A percentile compares a stretch with the other conserved stretches of the same genome.
Conservation (phyloP, 257 asterid species). For the Petunia axillaris region DNA sequence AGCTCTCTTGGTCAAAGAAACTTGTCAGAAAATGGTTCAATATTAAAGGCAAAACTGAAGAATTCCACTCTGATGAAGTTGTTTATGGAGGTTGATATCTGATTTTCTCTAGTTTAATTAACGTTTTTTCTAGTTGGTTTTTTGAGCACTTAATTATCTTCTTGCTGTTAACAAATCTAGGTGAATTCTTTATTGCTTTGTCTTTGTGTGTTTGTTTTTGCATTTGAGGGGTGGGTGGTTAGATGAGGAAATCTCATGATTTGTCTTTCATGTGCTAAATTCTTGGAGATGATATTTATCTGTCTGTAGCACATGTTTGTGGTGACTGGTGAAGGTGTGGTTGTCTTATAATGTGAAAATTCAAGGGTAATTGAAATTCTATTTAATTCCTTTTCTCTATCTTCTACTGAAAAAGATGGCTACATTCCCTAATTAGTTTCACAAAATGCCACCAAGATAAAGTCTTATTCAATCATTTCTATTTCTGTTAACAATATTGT, state of each 20-base stretch:
- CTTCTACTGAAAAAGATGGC: neutral
- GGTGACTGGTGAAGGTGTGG: neutral
- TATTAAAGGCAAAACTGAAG: slow-evolving; percentile 76
- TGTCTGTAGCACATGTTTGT: slow-evolving; percentile 13
- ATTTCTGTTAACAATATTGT: neutral
- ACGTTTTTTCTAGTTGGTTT: slow-evolving; percentile 15
- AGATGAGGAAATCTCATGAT: slow-evolving; percentile 29
- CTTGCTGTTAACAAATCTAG: slow-evolving; percentile 18
- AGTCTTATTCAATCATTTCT: neutral
- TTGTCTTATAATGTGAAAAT: neutral
- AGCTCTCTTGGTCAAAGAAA: slow-evolving; percentile 97
- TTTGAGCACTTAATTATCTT: slow-evolving; percentile 21
- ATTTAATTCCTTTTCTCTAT: neutral
- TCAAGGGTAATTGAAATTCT: neutral
- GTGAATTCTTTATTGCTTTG: neutral
- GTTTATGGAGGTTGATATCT: slow-evolving; percentile 67
- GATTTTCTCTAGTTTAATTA: slow-evolving; percentile 25
- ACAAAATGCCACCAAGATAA: slow-evolving; percentile 7
- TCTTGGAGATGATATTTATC: slow-evolving; percentile 33
- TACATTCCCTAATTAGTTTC: slow-evolving; percentile 9
- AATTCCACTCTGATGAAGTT: slow-evolving; percentile 69
- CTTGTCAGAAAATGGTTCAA: slow-evolving; percentile 85
- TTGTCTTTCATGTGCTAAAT: slow-evolving; percentile 39
- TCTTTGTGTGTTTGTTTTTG: slow-evolving; percentile 10
- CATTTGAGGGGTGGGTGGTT: neutral